These are phyloP conservation scores for Mycena polygramma DNA, from an alignment of 768 basidiomycete species.

Conservation along the genomic window DNA sequence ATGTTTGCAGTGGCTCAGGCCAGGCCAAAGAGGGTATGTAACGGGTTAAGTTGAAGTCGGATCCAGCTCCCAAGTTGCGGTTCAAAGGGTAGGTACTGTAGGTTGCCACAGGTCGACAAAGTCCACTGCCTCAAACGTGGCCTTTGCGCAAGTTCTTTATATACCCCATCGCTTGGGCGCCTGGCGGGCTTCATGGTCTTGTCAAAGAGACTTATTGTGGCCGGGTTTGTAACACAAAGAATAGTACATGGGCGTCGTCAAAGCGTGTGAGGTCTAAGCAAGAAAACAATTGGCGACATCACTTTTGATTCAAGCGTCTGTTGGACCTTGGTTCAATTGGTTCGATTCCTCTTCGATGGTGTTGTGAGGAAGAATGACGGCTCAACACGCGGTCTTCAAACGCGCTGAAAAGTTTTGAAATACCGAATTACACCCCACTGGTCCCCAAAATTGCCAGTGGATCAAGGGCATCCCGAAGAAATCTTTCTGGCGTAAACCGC, in stretches of 20 bases:
- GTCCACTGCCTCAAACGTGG: conserved; percentile 7
- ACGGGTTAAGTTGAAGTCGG: conserved; percentile 2
- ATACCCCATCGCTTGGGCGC: conserved; percentile 13
- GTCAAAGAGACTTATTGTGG: conserved; percentile 25
- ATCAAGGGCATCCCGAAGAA: too few relatives aligned
- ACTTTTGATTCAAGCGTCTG: background rate
- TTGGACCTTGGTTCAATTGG: background rate
- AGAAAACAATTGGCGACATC: conserved; percentile 8
- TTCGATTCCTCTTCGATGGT: too few relatives aligned
- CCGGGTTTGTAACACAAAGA: conserved; percentile 26
- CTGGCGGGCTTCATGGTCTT: conserved; percentile 12
- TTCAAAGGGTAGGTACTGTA: background rate
- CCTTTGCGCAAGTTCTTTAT: background rate
- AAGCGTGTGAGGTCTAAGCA: conserved; percentile 14
- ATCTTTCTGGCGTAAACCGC: too few relatives aligned
- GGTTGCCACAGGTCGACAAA: conserved; percentile 14
- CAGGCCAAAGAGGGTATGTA: background rate
- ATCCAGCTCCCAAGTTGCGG: too few relatives aligned
- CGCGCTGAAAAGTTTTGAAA: too few relatives aligned
- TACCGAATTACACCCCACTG: too few relatives aligned
- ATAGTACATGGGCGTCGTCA: conserved; percentile 15
- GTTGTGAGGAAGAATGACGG: too few relatives aligned
- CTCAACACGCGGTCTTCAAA: too few relatives aligned
- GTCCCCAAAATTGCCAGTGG: too few relatives aligned
- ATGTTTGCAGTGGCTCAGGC: conserved; percentile 2